Conservation (phyloP, 306 rosid species). For the Rubus idaeus region DNA sequence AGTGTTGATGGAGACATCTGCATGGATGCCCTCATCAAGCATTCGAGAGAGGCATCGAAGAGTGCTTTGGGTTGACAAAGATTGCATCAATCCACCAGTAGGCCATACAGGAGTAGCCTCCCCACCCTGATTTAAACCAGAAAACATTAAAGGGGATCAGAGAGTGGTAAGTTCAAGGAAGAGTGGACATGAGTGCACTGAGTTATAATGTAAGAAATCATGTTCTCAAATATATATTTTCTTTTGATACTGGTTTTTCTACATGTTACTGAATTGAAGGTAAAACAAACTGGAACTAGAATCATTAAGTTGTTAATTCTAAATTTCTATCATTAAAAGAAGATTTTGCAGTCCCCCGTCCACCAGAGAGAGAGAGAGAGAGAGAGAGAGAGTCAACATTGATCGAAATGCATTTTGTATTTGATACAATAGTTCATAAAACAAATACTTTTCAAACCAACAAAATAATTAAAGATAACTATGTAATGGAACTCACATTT, state of each 20-base stretch:
- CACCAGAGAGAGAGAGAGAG: neutral
- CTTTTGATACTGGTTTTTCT: neutral
- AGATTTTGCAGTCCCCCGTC: neutral
- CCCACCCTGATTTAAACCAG: constrained; percentile 45
- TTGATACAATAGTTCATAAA: neutral
- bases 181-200: neutral
- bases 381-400: constrained; percentile 10
- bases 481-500: constrained; percentile 51
- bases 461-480: neutral
- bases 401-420: neutral
- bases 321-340: neutral
- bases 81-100: constrained; percentile 45
- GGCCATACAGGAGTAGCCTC: constrained; percentile 75
- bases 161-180: neutral
- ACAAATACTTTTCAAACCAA: neutral
- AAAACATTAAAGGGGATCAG: neutral
- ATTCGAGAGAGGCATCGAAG: constrained; percentile 73
- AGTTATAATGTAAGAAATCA: neutral
- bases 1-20: constrained; percentile 69
- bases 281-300: constrained; percentile 3
- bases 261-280: neutral
- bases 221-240: neutral
- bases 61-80: constrained; percentile 50
- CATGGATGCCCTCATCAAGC: constrained; percentile 71
- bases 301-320: too few relatives aligned